These are phyloP conservation scores for Carex pumila DNA, from an alignment of 176 grass and related monocot species.

Conservation along the genomic window DNA sequence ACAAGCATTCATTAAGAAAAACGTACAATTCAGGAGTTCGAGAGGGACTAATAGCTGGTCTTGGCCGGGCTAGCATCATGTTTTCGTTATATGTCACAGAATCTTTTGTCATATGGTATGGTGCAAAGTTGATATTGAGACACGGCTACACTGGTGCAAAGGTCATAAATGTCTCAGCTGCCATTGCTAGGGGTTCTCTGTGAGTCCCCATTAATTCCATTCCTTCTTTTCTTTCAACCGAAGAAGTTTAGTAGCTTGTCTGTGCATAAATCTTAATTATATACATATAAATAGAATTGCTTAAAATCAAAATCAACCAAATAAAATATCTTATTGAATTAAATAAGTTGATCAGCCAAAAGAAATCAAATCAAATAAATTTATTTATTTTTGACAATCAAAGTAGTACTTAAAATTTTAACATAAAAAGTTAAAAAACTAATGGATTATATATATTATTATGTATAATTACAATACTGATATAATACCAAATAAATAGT, in stretches of 20 bases:
- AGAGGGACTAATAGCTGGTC: conserved; percentile 53
- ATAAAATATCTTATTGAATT: not conserved
- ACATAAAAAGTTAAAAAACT: too few species aligned
- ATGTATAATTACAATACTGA: too few species aligned
- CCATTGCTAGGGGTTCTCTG: conserved; percentile 21
- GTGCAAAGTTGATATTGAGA: conserved; percentile 58
- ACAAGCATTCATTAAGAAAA: conserved; percentile 30
- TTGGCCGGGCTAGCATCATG: conserved; percentile 50
- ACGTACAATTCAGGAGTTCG: conserved; percentile 45
- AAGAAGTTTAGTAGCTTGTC: not conserved
- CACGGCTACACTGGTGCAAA: conserved; percentile 45
- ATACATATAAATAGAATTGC: not conserved
- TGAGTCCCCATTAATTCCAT: not conserved
- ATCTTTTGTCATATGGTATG: conserved; percentile 63
- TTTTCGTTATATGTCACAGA: conserved; percentile 48
- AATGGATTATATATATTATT: too few species aligned
- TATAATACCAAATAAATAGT: too few species aligned
- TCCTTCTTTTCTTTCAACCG: not conserved
- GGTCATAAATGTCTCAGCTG: conserved; percentile 65
- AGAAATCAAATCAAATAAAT: too few species aligned
- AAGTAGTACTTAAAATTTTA: too few species aligned
- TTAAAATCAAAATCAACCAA: not conserved
- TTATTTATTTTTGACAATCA: too few species aligned
- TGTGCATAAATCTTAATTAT: not conserved
- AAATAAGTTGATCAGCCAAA: too few species aligned